Evolutionary conservation across 345 rosid genomes (phyloP).

Genomic region (Viola odorata): DNA sequence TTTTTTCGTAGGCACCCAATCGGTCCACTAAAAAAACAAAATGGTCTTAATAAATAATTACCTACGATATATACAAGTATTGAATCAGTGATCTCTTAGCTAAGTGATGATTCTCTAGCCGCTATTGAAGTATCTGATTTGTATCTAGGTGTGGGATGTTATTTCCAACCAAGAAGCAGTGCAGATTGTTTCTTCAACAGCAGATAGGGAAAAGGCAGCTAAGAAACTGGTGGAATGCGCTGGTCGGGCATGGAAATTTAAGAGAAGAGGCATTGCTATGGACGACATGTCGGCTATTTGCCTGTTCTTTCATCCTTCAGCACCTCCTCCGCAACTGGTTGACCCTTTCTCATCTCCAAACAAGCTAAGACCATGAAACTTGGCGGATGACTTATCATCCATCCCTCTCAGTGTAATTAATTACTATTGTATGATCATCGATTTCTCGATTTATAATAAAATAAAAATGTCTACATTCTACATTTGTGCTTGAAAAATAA

Average conservation of each 20-base stretch:
- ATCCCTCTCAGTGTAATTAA: neutral
- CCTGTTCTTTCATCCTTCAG: slow-evolving; percentile 52
- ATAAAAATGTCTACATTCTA: too few species aligned
- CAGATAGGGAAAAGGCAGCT: slow-evolving; percentile 54
- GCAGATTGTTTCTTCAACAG: slow-evolving; percentile 48
- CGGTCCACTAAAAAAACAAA: neutral
- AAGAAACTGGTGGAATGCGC: slow-evolving; percentile 70
- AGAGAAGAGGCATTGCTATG: slow-evolving; percentile 58
- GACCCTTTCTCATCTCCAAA: slow-evolving; percentile 8
- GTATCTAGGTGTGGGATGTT: slow-evolving; percentile 73
- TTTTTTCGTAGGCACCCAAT: neutral
- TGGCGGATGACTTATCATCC: too few species aligned
- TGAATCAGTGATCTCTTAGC: neutral
- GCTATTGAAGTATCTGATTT: neutral
- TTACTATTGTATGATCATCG: neutral
- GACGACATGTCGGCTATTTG: slow-evolving; percentile 87
- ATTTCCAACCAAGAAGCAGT: slow-evolving; percentile 77
- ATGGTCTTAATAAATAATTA: too few species aligned
- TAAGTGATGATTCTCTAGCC: neutral
- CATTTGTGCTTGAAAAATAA: too few species aligned
- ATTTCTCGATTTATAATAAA: too few species aligned
- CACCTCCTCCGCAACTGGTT: neutral
- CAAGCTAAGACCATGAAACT: slow-evolving; percentile 1
- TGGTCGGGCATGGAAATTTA: slow-evolving; percentile 59
- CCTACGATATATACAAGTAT: too few species aligned